Evolutionary conservation across 306 rosid genomes (phyloP), one percentile per base, ranked within the genome.

Genomic region (Vigna trinervia): DNA sequence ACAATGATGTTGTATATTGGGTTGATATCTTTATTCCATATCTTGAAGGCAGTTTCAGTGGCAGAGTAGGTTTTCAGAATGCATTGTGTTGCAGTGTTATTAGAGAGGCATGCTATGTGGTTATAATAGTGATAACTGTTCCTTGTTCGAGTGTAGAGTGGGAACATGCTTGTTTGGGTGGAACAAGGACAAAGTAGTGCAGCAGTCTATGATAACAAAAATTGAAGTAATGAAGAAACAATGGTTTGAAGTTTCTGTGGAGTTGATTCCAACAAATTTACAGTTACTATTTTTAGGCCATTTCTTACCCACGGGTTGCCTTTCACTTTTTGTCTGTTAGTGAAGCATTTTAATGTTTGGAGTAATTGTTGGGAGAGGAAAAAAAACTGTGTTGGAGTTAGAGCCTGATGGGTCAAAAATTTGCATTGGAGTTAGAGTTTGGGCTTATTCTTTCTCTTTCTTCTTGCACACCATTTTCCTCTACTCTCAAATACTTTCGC

Each of bases 301-400:
- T 52, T 38, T 52, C 45, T 71, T 5, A 6, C 38, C 76, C 76
- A 36, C 64, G 76, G 63, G 75, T 52, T 34, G 34, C 75, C 54
- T 32, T 10, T 52, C 48, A 50, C 28, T 26, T 70, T 50, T 30
- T 46, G 48, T 51, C 12, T 11, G 62, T n/a, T 12, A 50, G 34
- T 51, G 34, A 12, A 71, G 13, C 34, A n/a, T 52, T 17, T 52
- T 69, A 69, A n/a, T 17, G 60, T 32, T 52, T 52, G 57, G 34
- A 48, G 62, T 32, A 56, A 59, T 46, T 30, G 46, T 17, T 59
- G 30, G 43, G 69, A 45, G 36, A 54, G 53, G 45, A 77, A 39
- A 14, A 50, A 34, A 17, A 0, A 23, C 2, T 17, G 51, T 61
- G 34, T 46, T 48, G 62, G 62, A n/a, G n/a, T 57, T 23, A 1